A percentile compares a stretch with the other conserved stretches of the same genome.
Evolutionary conservation across 192 early-diverging fungal species (phyloP).

Genomic region (Gigaspora rosea): DNA sequence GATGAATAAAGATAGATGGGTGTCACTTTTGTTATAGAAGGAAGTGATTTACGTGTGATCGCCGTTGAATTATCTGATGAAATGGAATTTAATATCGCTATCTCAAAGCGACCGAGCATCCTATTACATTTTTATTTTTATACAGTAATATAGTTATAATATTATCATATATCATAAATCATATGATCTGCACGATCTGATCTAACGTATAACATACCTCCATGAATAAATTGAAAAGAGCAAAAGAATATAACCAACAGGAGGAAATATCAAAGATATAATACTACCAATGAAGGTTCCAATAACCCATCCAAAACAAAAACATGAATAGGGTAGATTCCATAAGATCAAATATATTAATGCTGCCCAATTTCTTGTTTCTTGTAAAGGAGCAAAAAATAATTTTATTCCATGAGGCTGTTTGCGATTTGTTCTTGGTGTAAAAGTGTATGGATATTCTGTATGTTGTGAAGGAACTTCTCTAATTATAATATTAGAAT

Average conservation of each 20-base stretch:
- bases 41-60: neutral
- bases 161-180: neutral
- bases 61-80: neutral
- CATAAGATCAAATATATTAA: neutral
- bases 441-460: too few relatives aligned
- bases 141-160: neutral
- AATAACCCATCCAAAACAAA: conserved; percentile 18
- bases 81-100: conserved; percentile 5
- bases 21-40: neutral
- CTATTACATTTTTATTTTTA: neutral
- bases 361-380: neutral
- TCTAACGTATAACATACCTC: neutral
- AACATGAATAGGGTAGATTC: neutral
- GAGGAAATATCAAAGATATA: neutral
- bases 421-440: too few relatives aligned
- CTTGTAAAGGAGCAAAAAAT: neutral
- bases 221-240: neutral
- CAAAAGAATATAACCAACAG: neutral
- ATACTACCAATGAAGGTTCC: neutral
- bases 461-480: too few relatives aligned
- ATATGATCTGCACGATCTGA: neutral
- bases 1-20: neutral
- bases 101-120: neutral
- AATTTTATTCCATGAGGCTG: neutral
- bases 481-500: too few relatives aligned